Conservation (phyloP, 2,329 filamentous ascomycete species). For the Monosporascus sp. region DNA sequence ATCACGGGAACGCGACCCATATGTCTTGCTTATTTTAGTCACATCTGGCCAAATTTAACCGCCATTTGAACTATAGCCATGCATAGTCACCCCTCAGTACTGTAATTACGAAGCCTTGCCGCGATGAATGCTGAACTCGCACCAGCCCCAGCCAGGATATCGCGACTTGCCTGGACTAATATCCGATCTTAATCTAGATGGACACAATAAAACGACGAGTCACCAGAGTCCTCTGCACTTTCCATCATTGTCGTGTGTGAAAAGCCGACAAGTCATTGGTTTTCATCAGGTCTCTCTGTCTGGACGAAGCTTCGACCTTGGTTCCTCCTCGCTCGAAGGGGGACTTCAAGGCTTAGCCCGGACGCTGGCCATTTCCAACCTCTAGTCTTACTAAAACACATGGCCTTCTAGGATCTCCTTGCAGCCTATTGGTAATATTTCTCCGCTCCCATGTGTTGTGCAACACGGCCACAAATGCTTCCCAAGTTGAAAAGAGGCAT, state of each 20-base stretch:
- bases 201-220: neutral
- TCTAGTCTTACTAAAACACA: slow-evolving; percentile 26
- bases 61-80: no score
- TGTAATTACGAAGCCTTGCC: no score
- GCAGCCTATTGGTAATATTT: slow-evolving; percentile 22
- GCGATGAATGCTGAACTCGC: no score
- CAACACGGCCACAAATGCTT: slow-evolving; percentile 19
- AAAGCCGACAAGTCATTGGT: neutral
- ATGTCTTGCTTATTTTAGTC: no score
- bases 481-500: slow-evolving; percentile 24
- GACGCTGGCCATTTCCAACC: slow-evolving; percentile 1
- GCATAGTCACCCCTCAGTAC: no score
- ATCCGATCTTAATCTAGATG: no score
- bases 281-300: no score
- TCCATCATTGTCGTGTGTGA: neutral
- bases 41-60: no score
- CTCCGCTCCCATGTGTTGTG: slow-evolving; percentile 26
- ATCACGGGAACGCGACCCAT: no score
- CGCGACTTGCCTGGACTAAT: no score
- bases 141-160: no score
- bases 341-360: neutral
- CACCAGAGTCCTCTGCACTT: neutral
- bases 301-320: neutral
- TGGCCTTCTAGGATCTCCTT: slow-evolving; percentile 17
- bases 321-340: neutral